Evolutionary conservation across 2,329 filamentous ascomycete species (phyloP).

Genomic region (Colletotrichum theobromicola): DNA sequence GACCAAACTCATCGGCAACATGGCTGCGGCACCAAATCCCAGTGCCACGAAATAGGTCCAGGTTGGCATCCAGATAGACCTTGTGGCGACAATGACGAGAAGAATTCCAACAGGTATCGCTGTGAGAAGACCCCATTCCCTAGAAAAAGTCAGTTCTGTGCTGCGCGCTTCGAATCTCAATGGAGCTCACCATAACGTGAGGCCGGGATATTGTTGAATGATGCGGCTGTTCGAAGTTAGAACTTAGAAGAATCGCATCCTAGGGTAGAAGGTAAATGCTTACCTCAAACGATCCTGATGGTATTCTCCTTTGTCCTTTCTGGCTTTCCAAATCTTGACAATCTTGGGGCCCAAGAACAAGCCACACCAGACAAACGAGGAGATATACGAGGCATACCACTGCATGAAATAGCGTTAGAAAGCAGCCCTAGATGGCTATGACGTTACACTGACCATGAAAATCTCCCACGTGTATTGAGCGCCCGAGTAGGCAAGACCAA

Average conservation of each 20-base stretch:
- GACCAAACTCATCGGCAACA: constrained; percentile 64
- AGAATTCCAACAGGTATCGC: constrained; percentile 31
- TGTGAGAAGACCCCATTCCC: constrained; percentile 26
- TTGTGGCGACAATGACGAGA: constrained; percentile 53
- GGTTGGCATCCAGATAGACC: constrained; percentile 61
- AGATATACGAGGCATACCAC: constrained; percentile 60
- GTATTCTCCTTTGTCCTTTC: constrained; percentile 26
- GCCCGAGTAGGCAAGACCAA: constrained; percentile 62
- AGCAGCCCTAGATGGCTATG: not conserved
- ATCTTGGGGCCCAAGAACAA: constrained; percentile 60
- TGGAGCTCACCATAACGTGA: constrained; percentile 33
- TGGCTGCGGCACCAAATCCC: constrained; percentile 57
- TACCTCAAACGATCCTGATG: constrained; percentile 10
- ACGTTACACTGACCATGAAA: not conserved
- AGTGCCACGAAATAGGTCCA: constrained; percentile 66
- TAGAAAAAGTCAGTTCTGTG: not conserved
- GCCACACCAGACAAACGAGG: constrained; percentile 62
- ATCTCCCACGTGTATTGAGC: constrained; percentile 58
- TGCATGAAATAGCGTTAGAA: constrained; percentile 44
- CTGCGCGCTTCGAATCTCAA: not conserved
- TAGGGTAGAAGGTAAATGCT: not conserved
- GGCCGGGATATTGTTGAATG: constrained; percentile 58
- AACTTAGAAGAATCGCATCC: too few relatives aligned
- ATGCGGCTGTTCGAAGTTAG: constrained; percentile 33
- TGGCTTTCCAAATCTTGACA: constrained; percentile 37